Evolutionary conservation across 257 asterid species (phyloP).

Genomic region (Jaltomata sinuosa): DNA sequence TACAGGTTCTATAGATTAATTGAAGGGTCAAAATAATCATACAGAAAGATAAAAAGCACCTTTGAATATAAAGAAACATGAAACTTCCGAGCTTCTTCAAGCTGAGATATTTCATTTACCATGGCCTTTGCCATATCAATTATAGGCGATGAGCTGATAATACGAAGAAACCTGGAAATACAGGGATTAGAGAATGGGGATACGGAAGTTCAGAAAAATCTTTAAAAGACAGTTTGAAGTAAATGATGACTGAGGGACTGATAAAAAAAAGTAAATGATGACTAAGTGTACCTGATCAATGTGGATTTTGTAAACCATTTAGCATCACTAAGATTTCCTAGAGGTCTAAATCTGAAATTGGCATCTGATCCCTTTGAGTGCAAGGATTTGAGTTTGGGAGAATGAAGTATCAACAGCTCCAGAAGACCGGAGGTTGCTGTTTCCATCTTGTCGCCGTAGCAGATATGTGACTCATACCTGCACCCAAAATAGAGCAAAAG

Average conservation of each 20-base stretch:
- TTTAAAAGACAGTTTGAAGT: not conserved
- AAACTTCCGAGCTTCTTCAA: constrained; percentile 73
- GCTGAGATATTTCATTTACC: constrained; percentile 77
- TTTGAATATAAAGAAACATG: constrained; percentile 65
- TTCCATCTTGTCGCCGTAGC: constrained; percentile 41
- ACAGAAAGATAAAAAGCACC: constrained; percentile 34
- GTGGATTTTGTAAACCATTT: constrained; percentile 81
- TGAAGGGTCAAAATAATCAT: not conserved
- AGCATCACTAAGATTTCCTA: constrained; percentile 28
- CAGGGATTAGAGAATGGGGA: constrained; percentile 1
- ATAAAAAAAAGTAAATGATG: constrained; percentile 12
- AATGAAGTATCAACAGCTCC: constrained; percentile 67
- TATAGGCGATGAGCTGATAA: constrained; percentile 53
- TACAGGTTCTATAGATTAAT: not conserved
- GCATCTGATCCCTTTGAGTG: constrained; percentile 48
- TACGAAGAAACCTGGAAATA: constrained; percentile 54
- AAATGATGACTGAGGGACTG: not conserved
- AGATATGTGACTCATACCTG: constrained; percentile 66
- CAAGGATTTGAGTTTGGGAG: constrained; percentile 44
- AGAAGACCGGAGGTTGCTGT: constrained; percentile 58
- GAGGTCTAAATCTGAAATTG: constrained; percentile 42
- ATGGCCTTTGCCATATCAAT: constrained; percentile 34
- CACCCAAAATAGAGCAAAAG: constrained; percentile 9
- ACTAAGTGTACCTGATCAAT: constrained; percentile 47
- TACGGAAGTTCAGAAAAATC: not conserved